phyloP scores from a whole-genome alignment of 352 stramenopile genomes.

The Pythium dissimile region DNA sequence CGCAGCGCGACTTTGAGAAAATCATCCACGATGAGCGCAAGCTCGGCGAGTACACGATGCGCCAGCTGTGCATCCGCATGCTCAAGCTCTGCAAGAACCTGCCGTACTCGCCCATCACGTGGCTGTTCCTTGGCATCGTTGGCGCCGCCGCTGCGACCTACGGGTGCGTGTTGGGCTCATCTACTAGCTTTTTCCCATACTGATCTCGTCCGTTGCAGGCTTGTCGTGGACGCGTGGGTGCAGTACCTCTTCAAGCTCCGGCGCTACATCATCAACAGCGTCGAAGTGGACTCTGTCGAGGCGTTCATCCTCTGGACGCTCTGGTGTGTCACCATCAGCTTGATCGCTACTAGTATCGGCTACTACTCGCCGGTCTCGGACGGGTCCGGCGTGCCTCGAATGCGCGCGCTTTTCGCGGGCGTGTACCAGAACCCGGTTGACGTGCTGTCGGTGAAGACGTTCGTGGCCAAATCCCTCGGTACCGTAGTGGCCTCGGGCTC shows the following conservation, averaged over 20 bases:
- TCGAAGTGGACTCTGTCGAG: conserved; percentile 51
- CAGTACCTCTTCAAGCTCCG: conserved; percentile 61
- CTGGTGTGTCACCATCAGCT: conserved; percentile 50
- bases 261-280: conserved; percentile 49
- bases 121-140: conserved; percentile 68
- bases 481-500: conserved; percentile 63
- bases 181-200: not conserved
- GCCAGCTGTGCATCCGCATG: conserved; percentile 53
- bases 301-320: conserved; percentile 63
- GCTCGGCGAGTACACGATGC: conserved; percentile 42
- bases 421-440: conserved; percentile 73
- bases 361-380: conserved; percentile 66
- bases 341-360: conserved; percentile 57
- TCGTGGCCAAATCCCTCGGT: conserved; percentile 64
- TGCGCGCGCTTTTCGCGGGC: conserved; percentile 69
- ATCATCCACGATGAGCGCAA: conserved; percentile 49
- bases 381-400: conserved; percentile 71
- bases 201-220: conserved; percentile 6
- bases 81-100: conserved; percentile 70
- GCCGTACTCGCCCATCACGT: conserved; percentile 80
- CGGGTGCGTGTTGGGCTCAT: conserved; percentile 33
- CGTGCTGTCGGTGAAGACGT: conserved; percentile 54
- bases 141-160: conserved; percentile 56
- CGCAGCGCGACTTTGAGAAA: conserved; percentile 61
- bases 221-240: conserved; percentile 68